Evolutionary conservation across 208 protist genomes (phyloP).

Genomic region (Leishmania tropica): DNA sequence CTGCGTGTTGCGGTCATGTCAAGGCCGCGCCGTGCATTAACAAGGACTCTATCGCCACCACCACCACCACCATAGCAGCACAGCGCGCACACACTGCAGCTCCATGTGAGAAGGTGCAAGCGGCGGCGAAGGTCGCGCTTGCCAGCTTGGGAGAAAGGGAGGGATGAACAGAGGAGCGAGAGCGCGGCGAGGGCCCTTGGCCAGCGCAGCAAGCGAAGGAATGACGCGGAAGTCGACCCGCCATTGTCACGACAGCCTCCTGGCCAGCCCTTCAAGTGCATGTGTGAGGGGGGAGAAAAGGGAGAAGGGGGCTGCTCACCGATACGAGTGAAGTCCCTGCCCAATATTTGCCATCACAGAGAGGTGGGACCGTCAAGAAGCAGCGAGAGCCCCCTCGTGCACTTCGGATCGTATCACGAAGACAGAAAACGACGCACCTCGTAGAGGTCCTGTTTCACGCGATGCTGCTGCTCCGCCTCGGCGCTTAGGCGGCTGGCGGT

Average conservation of each 20-base stretch:
- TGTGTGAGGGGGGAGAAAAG: background rate
- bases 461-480: conserved; percentile 50
- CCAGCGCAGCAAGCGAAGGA: background rate
- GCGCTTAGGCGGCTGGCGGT: conserved; percentile 59
- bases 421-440: conserved; percentile 29
- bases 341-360: background rate
- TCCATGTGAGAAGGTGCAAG: background rate
- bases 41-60: background rate
- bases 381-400: background rate
- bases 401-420: background rate
- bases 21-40: background rate
- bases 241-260: background rate
- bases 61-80: background rate
- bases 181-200: background rate
- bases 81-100: background rate
- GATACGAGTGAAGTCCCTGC: background rate
- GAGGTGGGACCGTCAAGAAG: background rate
- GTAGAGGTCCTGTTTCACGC: conserved; percentile 27
- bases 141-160: background rate
- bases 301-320: background rate
- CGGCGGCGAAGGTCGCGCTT: background rate
- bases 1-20: background rate
- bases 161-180: background rate
- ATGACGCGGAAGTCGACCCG: background rate
- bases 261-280: background rate